Base-by-base conservation (phyloP, 176 grass and related monocot genomes). In the Elaeis guineensis region DNA sequence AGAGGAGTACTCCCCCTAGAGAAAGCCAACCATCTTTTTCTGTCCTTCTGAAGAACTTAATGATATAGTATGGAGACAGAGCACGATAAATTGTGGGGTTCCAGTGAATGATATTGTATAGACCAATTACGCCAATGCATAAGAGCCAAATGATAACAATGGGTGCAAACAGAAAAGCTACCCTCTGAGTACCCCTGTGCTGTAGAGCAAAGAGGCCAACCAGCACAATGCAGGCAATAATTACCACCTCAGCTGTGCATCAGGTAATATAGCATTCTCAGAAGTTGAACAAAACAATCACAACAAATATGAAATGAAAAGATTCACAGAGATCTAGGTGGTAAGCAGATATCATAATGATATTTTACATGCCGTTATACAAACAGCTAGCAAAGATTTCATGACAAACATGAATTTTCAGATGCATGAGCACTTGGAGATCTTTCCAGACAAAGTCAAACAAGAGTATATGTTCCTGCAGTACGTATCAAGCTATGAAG, bases 81-180 rank as follows among this genome's bases (percentile, higher is more conserved):
- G 86, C 86, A 61, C 59, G 30, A 52, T 49, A 84, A 68, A 84
- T 81, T 78, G 66, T 82, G 59, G 78, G 86, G 55, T 89, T 85
- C 86, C 86, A 89, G 25, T 22, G 71, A 52, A 89, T 78, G 67
- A 81, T 85, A 65, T 89, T 89, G 59, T 89, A 85, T 9, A 89
- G 25, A 30, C 86, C 81, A 72, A 89, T 67, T 21, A 19, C 12
- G n/a, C 77, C 86, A 26, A 81, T 85, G 58, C 49, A 64, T 64
- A 89, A 72, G 54, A 89, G 74, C 86, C 86, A 89, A 55, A 78
- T 30, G 7, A 89, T 32, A 57, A 89, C 28, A 66, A 89, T 55
- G 0, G 86, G 86, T 44, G 86, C 86, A 75, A 89, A 89, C 78
- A 89, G 15, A 35, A 89, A 85, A 52, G 81, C 81, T 23, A 89